These are phyloP conservation scores for Colletotrichum echinochloae DNA, from an alignment of 2,329 filamentous ascomycete genomes.

Conservation along the genomic window DNA sequence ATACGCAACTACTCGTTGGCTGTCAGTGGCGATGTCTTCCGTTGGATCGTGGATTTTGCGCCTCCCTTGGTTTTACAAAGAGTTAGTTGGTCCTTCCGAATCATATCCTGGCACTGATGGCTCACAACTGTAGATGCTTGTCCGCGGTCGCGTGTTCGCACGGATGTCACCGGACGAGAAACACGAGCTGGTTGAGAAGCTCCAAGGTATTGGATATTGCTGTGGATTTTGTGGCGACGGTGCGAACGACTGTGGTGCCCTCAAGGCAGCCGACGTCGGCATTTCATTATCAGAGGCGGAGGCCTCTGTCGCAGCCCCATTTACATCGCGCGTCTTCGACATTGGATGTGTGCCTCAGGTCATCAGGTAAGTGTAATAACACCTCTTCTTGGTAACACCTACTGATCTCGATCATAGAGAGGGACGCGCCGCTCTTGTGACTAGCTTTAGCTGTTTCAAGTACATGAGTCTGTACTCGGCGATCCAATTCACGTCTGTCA, in stretches of 20 bases:
- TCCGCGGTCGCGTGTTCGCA: constrained; percentile 92
- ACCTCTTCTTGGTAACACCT: constrained; percentile 11
- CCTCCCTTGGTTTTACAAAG: constrained; percentile 80
- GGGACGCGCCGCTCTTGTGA: constrained; percentile 94
- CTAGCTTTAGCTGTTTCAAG: constrained; percentile 99
- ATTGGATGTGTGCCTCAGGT: constrained; percentile 95
- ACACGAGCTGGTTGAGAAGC: constrained; percentile 95
- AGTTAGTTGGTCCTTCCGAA: constrained; percentile 57
- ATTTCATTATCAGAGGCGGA: constrained; percentile 98
- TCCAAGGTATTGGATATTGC: constrained; percentile 96
- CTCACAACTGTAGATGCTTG: constrained; percentile 75
- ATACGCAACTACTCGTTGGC: constrained; percentile 89
- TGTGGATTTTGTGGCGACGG: constrained; percentile 97
- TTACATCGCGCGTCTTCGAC: constrained; percentile 95
- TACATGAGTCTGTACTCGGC: constrained; percentile 99
- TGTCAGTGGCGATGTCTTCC: constrained; percentile 92
- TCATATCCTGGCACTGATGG: background rate
- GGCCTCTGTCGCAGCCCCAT: constrained; percentile 97
- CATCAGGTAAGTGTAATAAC: constrained; percentile 70
- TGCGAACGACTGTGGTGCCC: constrained; percentile 95
- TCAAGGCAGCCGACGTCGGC: constrained; percentile 97
- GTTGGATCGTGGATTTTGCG: constrained; percentile 95
- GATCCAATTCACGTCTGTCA: constrained; percentile 98
- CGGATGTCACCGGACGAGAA: constrained; percentile 99
- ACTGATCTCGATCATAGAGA: constrained; percentile 65